phyloP scores from a whole-genome alignment of 164 flowering plant species.

The Vitis vinifera region DNA sequence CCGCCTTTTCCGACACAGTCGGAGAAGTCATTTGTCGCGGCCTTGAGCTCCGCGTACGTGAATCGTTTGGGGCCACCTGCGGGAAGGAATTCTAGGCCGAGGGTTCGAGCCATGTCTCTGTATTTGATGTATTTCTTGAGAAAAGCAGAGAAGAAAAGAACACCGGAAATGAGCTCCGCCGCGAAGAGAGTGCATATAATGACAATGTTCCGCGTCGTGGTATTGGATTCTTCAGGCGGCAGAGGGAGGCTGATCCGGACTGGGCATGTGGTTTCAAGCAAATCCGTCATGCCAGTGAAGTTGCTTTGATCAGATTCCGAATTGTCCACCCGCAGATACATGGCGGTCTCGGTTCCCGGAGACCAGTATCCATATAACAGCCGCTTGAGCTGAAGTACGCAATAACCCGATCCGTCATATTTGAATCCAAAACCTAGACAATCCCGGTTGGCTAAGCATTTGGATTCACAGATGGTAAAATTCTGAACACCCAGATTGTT shows the following conservation, averaged over 20 bases:
- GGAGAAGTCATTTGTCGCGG: constrained; percentile 64
- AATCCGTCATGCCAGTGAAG: constrained; percentile 56
- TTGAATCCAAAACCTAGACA: constrained; percentile 61
- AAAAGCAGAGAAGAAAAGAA: constrained; percentile 64
- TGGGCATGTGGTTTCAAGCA: constrained; percentile 57
- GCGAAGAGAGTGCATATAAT: constrained; percentile 55
- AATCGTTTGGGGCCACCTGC: constrained; percentile 77
- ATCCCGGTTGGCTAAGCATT: constrained; percentile 22
- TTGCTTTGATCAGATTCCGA: constrained; percentile 38
- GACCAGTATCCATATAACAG: constrained; percentile 68
- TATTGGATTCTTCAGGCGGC: constrained; percentile 45
- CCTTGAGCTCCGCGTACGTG: constrained; percentile 57
- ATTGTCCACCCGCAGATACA: constrained; percentile 48
- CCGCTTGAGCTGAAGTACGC: constrained; percentile 44
- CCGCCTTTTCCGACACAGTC: constrained; percentile 66
- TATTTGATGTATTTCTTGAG: constrained; percentile 66
- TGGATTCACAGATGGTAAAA: constrained; percentile 26
- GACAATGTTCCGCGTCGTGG: constrained; percentile 50
- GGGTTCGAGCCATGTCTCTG: constrained; percentile 65
- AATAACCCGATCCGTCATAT: constrained; percentile 46
- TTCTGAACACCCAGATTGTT: constrained; percentile 14
- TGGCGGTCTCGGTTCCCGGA: constrained; percentile 42
- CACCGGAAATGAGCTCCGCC: constrained; percentile 61
- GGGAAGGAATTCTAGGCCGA: constrained; percentile 67
- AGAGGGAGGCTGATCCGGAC: constrained; percentile 51